A percentile compares a stretch with the other conserved stretches of the same genome.
Conservation (phyloP, 305 asterid genomes). For the Rubia balearica region DNA sequence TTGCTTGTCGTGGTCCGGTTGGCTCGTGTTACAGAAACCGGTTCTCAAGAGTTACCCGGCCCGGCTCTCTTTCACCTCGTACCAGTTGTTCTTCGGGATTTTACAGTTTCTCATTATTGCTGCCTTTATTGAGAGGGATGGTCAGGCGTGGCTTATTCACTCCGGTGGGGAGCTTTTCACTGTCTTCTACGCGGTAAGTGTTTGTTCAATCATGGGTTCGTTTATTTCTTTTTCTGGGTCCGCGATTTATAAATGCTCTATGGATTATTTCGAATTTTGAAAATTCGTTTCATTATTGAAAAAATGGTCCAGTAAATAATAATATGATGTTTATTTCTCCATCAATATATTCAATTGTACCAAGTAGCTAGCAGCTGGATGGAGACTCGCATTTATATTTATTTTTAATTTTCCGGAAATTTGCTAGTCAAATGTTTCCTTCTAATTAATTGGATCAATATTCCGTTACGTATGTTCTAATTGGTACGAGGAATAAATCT, state of each 20-base stretch:
- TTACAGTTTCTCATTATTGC: constrained; percentile 81
- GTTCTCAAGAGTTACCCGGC: constrained; percentile 87
- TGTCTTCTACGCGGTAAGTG: constrained; percentile 85
- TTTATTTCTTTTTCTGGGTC: background rate
- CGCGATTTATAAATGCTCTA: background rate
- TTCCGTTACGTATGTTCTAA: too few species aligned
- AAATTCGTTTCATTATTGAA: background rate
- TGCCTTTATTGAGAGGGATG: constrained; percentile 65
- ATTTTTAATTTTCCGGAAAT: background rate
- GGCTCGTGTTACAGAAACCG: constrained; percentile 96
- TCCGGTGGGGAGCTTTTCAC: constrained; percentile 88
- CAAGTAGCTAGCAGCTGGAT: background rate
- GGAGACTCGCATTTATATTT: background rate
- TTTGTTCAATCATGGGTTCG: background rate
- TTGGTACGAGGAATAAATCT: background rate
- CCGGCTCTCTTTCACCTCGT: constrained; percentile 79
- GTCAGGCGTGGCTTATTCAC: constrained; percentile 84
- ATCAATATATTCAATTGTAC: background rate
- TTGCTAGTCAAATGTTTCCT: background rate
- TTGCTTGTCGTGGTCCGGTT: constrained; percentile 92
- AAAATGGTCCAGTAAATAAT: background rate
- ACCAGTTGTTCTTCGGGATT: constrained; percentile 87
- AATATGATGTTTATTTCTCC: background rate
- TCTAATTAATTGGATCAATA: background rate
- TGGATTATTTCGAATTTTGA: background rate